Evolutionary conservation across 805 yeast genomes (phyloP), one percentile per base, ranked within the genome.

Genomic region (Groenewaldozyma tartarivorans): DNA sequence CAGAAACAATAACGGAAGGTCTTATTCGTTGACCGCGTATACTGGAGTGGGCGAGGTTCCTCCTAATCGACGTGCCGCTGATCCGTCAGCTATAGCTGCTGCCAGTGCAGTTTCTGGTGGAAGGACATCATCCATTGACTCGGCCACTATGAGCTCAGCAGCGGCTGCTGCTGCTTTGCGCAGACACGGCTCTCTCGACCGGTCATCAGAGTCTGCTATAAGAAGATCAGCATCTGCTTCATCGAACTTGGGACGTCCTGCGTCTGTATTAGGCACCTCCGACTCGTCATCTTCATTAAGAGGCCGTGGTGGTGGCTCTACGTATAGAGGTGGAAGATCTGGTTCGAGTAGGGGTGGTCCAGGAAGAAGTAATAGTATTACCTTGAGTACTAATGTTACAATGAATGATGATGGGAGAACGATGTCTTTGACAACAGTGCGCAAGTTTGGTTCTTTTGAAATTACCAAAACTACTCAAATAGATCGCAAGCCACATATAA

Each of bases 71-170:
- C 51, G 49, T 15, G 41, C 34, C 15, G 48, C 49, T 36, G 53
- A 65, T 43, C 61, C 74, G 2, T 71, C 71, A 37, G 83, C 83
- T 1, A 49, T 77, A 20, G 83, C 81, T 4, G 83, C 83, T 20
- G 82, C 82, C 2, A 9, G 11, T 9, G 60, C 73, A 27, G 45
- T 52, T 6, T 61, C 53, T 19, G 50, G 48, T n/a, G 9, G 15
- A 15, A 43, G 52, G 6, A 37, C 42, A 32, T 42, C 44, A 22
- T 50, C 54, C 21, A 39, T 49, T 20, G 29, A 24, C 29, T 33
- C 36, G 21, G 38, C 47, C n/a, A 41, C 39, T 13, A 39, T 55
- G 35, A 51, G 57, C 30, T 48, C 56, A 20, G 54, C 56, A 2
- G 64, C 64, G 2, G 65, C 66, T 0, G 64, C 65, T 3, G 55